phyloP scores from a whole-genome alignment of 1,284 basidiomycete genomes.

The Cutaneotrichosporon sp. region DNA sequence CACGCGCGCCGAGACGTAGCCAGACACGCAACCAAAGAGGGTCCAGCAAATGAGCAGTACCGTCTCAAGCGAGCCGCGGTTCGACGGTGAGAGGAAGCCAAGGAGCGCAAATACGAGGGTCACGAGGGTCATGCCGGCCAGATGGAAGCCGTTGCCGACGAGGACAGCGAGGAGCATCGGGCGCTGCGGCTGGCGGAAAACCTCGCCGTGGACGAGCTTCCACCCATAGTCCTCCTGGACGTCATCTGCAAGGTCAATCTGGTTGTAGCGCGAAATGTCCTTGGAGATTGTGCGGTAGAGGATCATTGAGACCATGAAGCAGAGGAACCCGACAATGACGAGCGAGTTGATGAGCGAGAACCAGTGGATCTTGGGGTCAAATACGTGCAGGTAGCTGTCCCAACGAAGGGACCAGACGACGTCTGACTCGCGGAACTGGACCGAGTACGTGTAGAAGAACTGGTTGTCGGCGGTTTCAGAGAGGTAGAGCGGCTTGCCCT shows the following conservation, averaged over 20 bases:
- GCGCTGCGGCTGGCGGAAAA: constrained; percentile 80
- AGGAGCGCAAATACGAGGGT: constrained; percentile 94
- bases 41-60: constrained; percentile 97
- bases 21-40: constrained; percentile 86
- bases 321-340: constrained; percentile 85
- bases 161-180: constrained; percentile 79
- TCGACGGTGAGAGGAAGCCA: constrained; percentile 95
- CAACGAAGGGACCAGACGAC: constrained; percentile 83
- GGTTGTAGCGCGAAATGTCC: constrained; percentile 95
- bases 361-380: constrained; percentile 61
- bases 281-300: constrained; percentile 80
- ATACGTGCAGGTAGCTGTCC: constrained; percentile 86
- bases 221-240: constrained; percentile 98
- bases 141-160: constrained; percentile 86
- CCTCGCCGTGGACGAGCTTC: constrained; percentile 89
- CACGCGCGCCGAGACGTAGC: constrained; percentile 81
- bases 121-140: constrained; percentile 82
- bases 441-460: constrained; percentile 85
- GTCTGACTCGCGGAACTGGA: constrained; percentile 83
- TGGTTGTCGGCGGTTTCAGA: constrained; percentile 64
- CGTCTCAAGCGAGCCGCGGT: constrained; percentile 89
- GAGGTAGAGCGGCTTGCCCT: constrained; percentile 59
- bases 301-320: constrained; percentile 87
- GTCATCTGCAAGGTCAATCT: constrained; percentile 89
- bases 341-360: constrained; percentile 93